Base-by-base conservation (phyloP, 352 stramenopile genomes). In the Salisapilia sapeloensis region DNA sequence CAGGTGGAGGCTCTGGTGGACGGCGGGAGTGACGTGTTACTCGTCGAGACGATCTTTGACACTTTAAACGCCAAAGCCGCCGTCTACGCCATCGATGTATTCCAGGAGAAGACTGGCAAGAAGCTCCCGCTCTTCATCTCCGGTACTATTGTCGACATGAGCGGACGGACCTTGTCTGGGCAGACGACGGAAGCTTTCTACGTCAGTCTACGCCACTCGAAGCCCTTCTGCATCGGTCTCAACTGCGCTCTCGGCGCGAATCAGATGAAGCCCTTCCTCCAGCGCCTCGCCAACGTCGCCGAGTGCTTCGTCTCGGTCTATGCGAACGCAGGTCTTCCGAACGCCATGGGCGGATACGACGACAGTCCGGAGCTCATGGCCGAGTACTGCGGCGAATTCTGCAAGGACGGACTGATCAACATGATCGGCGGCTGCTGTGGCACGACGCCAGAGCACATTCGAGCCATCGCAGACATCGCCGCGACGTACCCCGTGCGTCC, bases 21-120 rank as follows among this genome's bases (percentile, higher is more conserved):
- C 43, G 93, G 93, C n/a, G 93, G 93, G 29, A 57, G 58, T 24
- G 92, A 98, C 52, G 82, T 97, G 41, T 54, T 98, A 28, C 93
- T 98, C 34, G 87, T 98, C 0, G 92, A 98, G 56, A 98, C 93
- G 4, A 97, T 98, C 38, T 97, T 97, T 53, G 93, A 98, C 50
- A 98, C 93, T 9, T 63, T 97, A 38, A 97, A 97, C 53, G 91
- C 93, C 33, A 97, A 97, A 62, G 93, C 91, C 13, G 93, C 91
- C 2, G 63, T 97, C 24, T 97, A 94, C 51, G 90, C 91, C 2
- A 70, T 97, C 40, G 72, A 90, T 32, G 66, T 95, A 43, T 97
- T 87, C 48, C 61, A 97, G 39, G 85, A 97, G 40, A 67, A 92
- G 15, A 87, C 57, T 28, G 66, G 71, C 11, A 45, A 87, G 20